A percentile compares a stretch with the other conserved stretches of the same genome.
Evolutionary conservation across 306 rosid species (phyloP).

Genomic region (Lablab purpureus): DNA sequence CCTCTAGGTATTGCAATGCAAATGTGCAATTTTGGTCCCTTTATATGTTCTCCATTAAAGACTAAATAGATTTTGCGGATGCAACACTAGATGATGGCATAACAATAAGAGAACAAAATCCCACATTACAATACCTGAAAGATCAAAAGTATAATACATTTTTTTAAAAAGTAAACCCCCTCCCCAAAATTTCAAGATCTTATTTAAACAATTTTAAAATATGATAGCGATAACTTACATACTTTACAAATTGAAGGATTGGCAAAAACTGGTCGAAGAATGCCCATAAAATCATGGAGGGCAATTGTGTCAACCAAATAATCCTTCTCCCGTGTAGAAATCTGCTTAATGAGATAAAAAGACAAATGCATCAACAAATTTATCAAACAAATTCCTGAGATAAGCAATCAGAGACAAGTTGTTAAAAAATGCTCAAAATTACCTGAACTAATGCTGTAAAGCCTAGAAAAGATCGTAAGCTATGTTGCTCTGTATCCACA

Average conservation of each 20-base stretch:
- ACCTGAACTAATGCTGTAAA: conserved; percentile 90
- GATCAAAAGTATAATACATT: background rate
- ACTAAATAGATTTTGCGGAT: background rate
- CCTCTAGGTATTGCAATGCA: background rate
- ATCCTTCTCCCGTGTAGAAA: conserved; percentile 78
- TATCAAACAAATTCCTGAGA: conserved; percentile 26
- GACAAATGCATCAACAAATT: background rate
- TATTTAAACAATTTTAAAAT: conserved; percentile 9
- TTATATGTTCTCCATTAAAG: background rate
- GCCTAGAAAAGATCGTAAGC: conserved; percentile 79
- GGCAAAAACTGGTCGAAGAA: conserved; percentile 77
- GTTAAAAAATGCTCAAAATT: conserved; percentile 18
- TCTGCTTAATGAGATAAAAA: conserved; percentile 53
- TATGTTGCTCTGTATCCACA: conserved; percentile 95
- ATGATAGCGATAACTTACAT: conserved; percentile 44
- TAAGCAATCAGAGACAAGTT: conserved; percentile 3
- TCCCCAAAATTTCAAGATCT: conserved; percentile 1
- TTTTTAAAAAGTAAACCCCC: background rate
- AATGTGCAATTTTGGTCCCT: background rate
- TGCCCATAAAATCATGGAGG: conserved; percentile 75
- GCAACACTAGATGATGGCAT: background rate
- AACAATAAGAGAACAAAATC: background rate
- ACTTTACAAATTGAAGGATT: conserved; percentile 86
- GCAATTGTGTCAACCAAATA: conserved; percentile 92
- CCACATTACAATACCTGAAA: background rate